These are phyloP conservation scores for Neurospora terricola DNA, from an alignment of 495 filamentous ascomycete species.

Conservation along the genomic window DNA sequence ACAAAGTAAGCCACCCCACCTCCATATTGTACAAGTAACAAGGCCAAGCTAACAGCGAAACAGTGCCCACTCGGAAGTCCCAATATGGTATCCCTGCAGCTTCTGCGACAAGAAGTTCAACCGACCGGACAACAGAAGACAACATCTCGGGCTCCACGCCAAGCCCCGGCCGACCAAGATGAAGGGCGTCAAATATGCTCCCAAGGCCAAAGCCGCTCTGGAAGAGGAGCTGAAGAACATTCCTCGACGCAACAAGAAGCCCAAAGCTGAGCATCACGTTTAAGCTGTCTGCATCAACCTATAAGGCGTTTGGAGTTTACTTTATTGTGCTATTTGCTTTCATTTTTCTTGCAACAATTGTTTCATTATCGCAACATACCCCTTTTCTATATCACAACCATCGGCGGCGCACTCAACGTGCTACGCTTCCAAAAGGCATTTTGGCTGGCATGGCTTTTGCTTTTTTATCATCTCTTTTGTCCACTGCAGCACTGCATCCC, in stretches of 20 bases:
- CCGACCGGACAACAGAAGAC: constrained; percentile 25
- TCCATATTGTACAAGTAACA: not conserved
- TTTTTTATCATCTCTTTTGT: not conserved
- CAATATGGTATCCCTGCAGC: not conserved
- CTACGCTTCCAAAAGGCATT: not conserved
- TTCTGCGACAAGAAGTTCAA: constrained; percentile 12
- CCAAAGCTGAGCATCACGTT: not conserved
- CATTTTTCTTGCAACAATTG: not conserved
- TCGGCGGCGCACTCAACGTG: not conserved
- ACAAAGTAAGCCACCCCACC: not conserved
- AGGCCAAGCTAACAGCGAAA: not conserved
- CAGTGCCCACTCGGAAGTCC: not conserved
- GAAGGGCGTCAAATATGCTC: constrained; percentile 18
- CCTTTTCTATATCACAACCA: not conserved
- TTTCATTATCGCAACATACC: not conserved
- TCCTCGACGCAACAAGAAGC: constrained; percentile 9
- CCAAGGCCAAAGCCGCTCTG: constrained; percentile 15
- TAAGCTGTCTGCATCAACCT: not conserved
- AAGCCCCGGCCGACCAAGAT: constrained; percentile 10
- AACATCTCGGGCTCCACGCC: constrained; percentile 32
- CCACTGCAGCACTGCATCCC: not conserved
- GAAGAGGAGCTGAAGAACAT: constrained; percentile 20
- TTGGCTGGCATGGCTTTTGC: not conserved
- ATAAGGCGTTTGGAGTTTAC: not conserved
- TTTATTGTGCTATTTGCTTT: not conserved